Evolutionary conservation across 495 filamentous ascomycete species (phyloP).

Genomic region (Aspergillus conjunctus): DNA sequence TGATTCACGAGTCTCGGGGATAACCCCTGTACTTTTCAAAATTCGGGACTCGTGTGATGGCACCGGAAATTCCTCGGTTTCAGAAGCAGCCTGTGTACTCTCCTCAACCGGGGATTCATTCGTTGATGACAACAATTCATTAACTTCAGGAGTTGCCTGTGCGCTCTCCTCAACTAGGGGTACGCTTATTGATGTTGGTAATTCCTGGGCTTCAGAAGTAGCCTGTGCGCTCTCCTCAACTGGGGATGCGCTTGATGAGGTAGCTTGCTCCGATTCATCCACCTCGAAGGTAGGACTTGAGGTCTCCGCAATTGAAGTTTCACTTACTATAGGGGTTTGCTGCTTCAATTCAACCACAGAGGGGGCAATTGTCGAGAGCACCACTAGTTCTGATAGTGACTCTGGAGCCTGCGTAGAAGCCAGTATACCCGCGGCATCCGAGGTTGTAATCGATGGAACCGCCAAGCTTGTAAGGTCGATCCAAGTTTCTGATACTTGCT

Average conservation of each 20-base stretch:
- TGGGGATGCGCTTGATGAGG: background rate
- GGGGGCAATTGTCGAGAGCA: background rate
- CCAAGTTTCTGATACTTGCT: slow-evolving; percentile 6
- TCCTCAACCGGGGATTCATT: background rate
- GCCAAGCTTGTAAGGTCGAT: background rate
- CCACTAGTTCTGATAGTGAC: background rate
- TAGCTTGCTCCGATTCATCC: background rate
- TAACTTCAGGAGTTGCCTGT: no score
- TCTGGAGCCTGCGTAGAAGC: background rate
- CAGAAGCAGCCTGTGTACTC: background rate
- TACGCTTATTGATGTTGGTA: no score
- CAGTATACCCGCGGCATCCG: background rate
- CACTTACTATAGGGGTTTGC: background rate
- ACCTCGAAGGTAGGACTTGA: background rate
- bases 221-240: background rate
- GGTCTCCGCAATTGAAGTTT: background rate
- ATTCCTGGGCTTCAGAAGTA: background rate
- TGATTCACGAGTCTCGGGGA: no score
- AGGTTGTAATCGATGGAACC: background rate
- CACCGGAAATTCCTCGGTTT: background rate
- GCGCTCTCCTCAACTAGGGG: no score
- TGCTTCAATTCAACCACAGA: background rate
- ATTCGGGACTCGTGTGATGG: no score
- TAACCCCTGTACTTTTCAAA: no score
- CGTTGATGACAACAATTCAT: no score